Evolutionary conservation across 1,284 basidiomycete genomes (phyloP), one percentile per base, ranked within the genome.

Genomic region (Microbotryum intermedium): DNA sequence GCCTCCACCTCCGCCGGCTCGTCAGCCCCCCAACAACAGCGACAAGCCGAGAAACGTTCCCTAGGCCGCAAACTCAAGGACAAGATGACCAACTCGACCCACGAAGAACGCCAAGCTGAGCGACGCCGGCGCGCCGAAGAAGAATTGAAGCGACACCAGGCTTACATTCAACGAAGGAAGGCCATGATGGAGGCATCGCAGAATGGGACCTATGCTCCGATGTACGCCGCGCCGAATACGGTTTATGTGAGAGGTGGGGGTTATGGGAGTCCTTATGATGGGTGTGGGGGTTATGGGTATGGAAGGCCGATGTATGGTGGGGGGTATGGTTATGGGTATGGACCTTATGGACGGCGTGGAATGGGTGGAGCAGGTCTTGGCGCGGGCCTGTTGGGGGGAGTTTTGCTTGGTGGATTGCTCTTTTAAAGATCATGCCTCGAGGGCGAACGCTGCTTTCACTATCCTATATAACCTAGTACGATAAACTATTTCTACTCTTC

Each of bases 31-130:
- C 46, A 13, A 48, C 46, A 18, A 48, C 20, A n/a, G n/a, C n/a
- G n/a, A 48, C 46, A 30, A 28, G 18, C 11, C 26, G 62, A 67
- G 39, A 59, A 65, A n/a, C 34, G 62, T 9, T 50, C 60, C 16
- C 62, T 74, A 21, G 72, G 73, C 2, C 58, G 70, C 10, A 66
- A 66, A 48, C 55, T 74, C 52, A 74, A 74, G 54, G 71, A 73
- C 60, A 74, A 72, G 55, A 59, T 74, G 56, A 74, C 73, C 20
- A 67, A 70, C 13, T 61, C 64, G 7, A 73, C 72, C 5, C 72
- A 73, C 50, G 68, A 66, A 13, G 53, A 73, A 49, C 64, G 72
- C 0, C 67, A 68, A n/a, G 65, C 61, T 5, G 62, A 70, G 58
- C 56, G 72, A 4, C 55, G 62, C 42, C 55, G 57, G 16, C 66